Evolutionary conservation across 2,329 filamentous ascomycete genomes (phyloP), one percentile per base, ranked within the genome.

Genomic region (Aureobasidium lini): DNA sequence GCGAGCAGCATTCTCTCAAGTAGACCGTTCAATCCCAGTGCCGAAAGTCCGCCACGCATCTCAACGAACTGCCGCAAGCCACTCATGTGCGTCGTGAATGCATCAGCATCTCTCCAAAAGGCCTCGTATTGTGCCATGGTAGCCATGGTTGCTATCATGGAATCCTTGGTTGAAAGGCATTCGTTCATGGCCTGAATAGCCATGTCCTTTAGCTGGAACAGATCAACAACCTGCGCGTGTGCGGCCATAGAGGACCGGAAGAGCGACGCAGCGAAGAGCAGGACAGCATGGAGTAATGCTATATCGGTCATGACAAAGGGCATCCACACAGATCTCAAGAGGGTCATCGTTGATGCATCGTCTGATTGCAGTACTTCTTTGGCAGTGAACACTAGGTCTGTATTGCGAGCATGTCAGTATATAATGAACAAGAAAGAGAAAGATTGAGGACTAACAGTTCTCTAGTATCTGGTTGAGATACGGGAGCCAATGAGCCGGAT

Each of bases 121-220:
- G 77, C 77, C 64, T 81, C 79, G 65, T 78, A 81, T 61, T 74
- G 76, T 9, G 78, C 79, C 77, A 81, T 78, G 62, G 79, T 77
- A 36, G 76, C 76, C 4, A 79, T 76, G 2, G 79, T 77, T 8
- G 74, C 76, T 53, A 81, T 73, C 34, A 79, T 62, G 13, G 73
- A 73, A 63, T 80, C 77, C 61, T 68, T 74, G 6, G 73, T 66
- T n/a, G 64, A 64, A 32, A 79, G 67, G 9, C 70, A 69, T 5
- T 68, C 61, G 61, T 78, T 78, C 66, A 80, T 76, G 36, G 73
- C 69, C 18, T 66, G 63, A 40, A 81, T 72, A 15, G 77, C 76
- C 64, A 76, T 72, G 36, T 72, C 72, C 58, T 76, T 75, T 9
- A 81, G 70, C 34, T 70, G 68, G 3, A 78, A 69, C 6, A 80